A percentile compares a stretch with the other conserved stretches of the same genome.
These are phyloP conservation scores for Gossypium thurberi DNA, from an alignment of 345 rosid genomes.

Conservation along the genomic window DNA sequence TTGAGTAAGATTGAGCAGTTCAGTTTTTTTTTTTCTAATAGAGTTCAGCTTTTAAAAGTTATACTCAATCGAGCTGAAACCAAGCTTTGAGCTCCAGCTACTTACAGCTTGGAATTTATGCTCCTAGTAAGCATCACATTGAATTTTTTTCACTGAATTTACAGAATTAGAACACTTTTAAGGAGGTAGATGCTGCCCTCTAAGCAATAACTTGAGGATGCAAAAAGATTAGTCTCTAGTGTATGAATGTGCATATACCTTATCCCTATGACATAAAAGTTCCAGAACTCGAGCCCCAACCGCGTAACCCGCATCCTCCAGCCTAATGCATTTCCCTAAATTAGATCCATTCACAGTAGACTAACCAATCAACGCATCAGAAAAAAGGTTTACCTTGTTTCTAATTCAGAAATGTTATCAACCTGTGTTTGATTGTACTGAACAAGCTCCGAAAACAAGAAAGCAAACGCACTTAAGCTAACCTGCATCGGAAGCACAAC, in stretches of 20 bases:
- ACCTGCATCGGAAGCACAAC: constrained; percentile 32
- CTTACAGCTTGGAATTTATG: not conserved
- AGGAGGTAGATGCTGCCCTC: not conserved
- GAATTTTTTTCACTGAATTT: not conserved
- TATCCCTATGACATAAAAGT: constrained; percentile 86
- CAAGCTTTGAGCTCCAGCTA: not conserved
- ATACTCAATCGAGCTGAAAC: no score
- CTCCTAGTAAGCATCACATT: not conserved
- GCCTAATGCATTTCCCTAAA: constrained; percentile 31
- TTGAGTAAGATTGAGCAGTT: not conserved
- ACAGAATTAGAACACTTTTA: not conserved
- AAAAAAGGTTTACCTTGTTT: constrained; percentile 52
- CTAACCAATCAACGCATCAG: not conserved
- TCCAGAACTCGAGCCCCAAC: constrained; percentile 86
- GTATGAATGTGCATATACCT: constrained; percentile 31
- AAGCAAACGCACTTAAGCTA: constrained; percentile 48
- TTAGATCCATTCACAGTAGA: not conserved
- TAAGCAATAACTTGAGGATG: not conserved
- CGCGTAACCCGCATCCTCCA: constrained; percentile 95
- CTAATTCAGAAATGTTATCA: constrained; percentile 89
- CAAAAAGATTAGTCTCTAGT: not conserved
- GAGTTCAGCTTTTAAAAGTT: no score
- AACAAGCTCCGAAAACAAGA: constrained; percentile 76
- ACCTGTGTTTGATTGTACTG: constrained; percentile 96
- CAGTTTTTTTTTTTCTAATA: no score